These are phyloP conservation scores for Fusarium irregulare DNA, from an alignment of 2,329 filamentous ascomycete species.

Conservation along the genomic window DNA sequence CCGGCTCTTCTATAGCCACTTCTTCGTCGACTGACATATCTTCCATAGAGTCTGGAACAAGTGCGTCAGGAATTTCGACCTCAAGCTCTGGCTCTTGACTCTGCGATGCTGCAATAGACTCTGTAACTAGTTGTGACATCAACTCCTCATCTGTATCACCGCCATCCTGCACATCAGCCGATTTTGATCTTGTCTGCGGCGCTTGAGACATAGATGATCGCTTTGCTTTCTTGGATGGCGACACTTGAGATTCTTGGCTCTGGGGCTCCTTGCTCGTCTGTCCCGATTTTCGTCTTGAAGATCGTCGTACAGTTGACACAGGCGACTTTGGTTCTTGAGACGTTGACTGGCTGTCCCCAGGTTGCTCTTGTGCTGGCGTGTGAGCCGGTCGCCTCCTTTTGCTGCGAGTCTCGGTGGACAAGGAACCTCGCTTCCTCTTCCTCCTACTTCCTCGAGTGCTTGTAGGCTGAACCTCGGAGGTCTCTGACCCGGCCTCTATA, in stretches of 20 bases:
- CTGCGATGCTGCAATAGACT: slow-evolving; percentile 55
- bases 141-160: slow-evolving; percentile 56
- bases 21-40: slow-evolving; percentile 17
- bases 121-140: slow-evolving; percentile 55
- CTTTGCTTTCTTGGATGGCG: slow-evolving; percentile 23
- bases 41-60: slow-evolving; percentile 42
- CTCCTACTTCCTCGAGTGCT: slow-evolving; percentile 39
- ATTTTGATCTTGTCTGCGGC: background rate
- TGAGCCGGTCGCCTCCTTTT: slow-evolving; percentile 48
- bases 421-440: slow-evolving; percentile 47
- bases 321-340: slow-evolving; percentile 35
- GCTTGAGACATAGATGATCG: slow-evolving; percentile 6
- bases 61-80: slow-evolving; percentile 5
- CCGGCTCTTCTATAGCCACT: background rate
- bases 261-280: slow-evolving; percentile 27
- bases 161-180: slow-evolving; percentile 36
- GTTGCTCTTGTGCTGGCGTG: slow-evolving; percentile 24
- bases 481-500: slow-evolving; percentile 16
- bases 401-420: slow-evolving; percentile 39
- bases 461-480: slow-evolving; percentile 21
- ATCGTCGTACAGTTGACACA: slow-evolving; percentile 37
- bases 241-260: slow-evolving; percentile 18
- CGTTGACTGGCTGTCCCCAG: slow-evolving; percentile 35
- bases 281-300: slow-evolving; percentile 41
- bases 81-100: slow-evolving; percentile 44